These are phyloP conservation scores for Fusarium staphyleae DNA, from an alignment of 2,329 filamentous ascomycete species.

Conservation along the genomic window DNA sequence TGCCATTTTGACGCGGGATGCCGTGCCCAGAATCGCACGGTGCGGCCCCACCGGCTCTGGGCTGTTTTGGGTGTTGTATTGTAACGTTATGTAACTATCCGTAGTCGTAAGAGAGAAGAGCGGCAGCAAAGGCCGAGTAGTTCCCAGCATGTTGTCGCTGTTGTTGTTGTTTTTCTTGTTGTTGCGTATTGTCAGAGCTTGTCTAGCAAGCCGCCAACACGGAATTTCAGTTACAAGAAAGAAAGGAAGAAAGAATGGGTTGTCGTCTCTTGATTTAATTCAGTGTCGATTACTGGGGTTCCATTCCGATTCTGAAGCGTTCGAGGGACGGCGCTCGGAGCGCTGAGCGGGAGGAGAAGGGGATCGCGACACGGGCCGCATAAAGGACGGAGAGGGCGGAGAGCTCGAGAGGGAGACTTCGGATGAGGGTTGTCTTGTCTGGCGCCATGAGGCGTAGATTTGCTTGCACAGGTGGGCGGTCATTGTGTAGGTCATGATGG, in stretches of 20 bases:
- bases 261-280: not conserved
- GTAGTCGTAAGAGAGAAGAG: no score
- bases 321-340: slow-evolving; percentile 38
- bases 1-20: slow-evolving; percentile 31
- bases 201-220: slow-evolving; percentile 9
- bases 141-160: no score
- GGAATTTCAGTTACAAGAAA: no score
- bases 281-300: slow-evolving; percentile 31
- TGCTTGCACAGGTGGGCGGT: slow-evolving; percentile 67
- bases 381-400: slow-evolving; percentile 37
- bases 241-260: no score
- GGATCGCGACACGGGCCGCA: slow-evolving; percentile 39
- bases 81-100: no score
- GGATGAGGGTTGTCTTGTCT: slow-evolving; percentile 53
- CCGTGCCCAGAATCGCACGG: no score
- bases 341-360: slow-evolving; percentile 39
- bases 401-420: slow-evolving; percentile 43
- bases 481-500: slow-evolving; percentile 66
- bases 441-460: slow-evolving; percentile 65
- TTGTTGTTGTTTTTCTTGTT: no score
- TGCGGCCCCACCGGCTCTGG: slow-evolving; percentile 27
- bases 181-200: no score
- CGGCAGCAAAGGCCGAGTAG: no score
- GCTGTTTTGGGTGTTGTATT: not conserved
- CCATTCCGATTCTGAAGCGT: slow-evolving; percentile 40